phyloP scores from a whole-genome alignment of 805 yeast genomes.

The Sungouiozyma ichnusensis region DNA sequence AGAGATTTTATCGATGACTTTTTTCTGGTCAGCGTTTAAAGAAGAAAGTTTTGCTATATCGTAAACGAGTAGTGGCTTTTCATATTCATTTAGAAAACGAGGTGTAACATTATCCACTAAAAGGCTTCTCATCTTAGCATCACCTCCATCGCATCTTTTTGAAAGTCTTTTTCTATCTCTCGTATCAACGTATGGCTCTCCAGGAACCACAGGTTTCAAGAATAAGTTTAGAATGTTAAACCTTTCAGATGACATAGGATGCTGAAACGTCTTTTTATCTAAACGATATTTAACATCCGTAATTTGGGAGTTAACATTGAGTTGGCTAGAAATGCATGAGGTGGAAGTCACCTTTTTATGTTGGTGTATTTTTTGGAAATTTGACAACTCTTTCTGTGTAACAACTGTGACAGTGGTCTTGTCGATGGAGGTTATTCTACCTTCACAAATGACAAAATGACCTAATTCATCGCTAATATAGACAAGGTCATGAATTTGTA shows the following conservation, averaged over 20 bases:
- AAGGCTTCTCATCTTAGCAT: constrained; percentile 23
- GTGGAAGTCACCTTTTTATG: not conserved
- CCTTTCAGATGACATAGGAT: constrained; percentile 67
- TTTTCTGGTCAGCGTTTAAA: constrained; percentile 62
- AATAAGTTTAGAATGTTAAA: constrained; percentile 66
- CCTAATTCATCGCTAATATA: constrained; percentile 74
- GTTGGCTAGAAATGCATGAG: not conserved
- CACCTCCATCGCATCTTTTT: constrained; percentile 30
- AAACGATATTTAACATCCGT: constrained; percentile 40
- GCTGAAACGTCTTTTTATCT: constrained; percentile 70
- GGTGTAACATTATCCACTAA: constrained; percentile 29
- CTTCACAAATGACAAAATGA: constrained; percentile 62
- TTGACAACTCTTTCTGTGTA: not conserved
- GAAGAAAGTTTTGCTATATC: constrained; percentile 2
- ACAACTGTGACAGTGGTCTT: constrained; percentile 30
- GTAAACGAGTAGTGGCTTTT: constrained; percentile 16
- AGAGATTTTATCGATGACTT: constrained; percentile 58
- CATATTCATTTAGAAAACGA: constrained; percentile 10
- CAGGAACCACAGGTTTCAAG: constrained; percentile 28
- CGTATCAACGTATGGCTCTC: constrained; percentile 20
- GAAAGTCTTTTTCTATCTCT: constrained; percentile 6
- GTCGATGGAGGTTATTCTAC: constrained; percentile 39
- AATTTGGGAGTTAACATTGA: not conserved
- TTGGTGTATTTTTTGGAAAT: not conserved
- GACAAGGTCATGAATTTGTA: constrained; percentile 50